phyloP scores from a whole-genome alignment of 2,329 filamentous ascomycete species.

The Fusarium guadeloupense region DNA sequence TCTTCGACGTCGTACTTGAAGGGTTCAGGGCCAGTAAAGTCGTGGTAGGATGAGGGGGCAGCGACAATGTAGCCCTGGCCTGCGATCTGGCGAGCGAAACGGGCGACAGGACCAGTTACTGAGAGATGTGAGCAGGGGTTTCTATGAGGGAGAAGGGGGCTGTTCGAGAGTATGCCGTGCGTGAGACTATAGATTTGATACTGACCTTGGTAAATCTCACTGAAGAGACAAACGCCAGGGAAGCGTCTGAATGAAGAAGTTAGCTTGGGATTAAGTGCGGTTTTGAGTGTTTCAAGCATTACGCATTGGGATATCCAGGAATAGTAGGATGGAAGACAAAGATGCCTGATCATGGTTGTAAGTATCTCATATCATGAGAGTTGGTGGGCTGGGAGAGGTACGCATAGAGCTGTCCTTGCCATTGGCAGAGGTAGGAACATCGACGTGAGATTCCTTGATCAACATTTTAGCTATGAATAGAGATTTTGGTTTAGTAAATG shows the following conservation, averaged over 20 bases:
- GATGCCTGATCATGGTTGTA: conserved; percentile 67
- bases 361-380: conserved; percentile 20
- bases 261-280: background rate
- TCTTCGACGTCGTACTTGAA: conserved; percentile 87
- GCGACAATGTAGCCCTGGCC: conserved; percentile 94
- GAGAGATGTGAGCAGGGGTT: background rate
- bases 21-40: conserved; percentile 86
- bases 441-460: conserved; percentile 62
- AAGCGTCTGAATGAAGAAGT: conserved; percentile 63
- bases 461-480: conserved; percentile 53
- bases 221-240: conserved; percentile 87
- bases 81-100: conserved; percentile 91
- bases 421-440: conserved; percentile 61
- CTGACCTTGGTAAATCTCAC: conserved; percentile 94
- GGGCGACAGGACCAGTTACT: conserved; percentile 90
- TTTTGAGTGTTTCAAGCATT: conserved; percentile 47
- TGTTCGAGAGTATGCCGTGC: background rate
- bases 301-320: conserved; percentile 86
- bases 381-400: conserved; percentile 42
- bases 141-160: background rate
- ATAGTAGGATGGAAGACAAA: conserved; percentile 90
- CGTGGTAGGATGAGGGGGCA: conserved; percentile 90
- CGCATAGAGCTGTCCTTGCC: conserved; percentile 65
- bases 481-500: background rate
- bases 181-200: conserved; percentile 48